These are phyloP conservation scores for Ophiorrhiza pumila DNA, from an alignment of 257 asterid genomes.

Conservation along the genomic window DNA sequence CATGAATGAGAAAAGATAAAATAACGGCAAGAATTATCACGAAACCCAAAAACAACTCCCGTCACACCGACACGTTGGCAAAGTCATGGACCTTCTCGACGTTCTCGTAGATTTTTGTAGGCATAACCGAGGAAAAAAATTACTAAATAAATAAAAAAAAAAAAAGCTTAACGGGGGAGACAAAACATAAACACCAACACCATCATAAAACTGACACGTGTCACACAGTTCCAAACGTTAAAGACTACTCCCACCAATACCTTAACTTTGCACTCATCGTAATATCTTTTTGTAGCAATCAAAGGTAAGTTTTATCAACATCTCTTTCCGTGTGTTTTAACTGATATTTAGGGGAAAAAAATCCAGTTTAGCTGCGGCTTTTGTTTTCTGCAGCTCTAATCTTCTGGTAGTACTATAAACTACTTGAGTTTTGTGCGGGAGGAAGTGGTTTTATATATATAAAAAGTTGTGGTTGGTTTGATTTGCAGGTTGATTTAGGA, in stretches of 20 bases:
- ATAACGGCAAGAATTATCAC: constrained; percentile 24
- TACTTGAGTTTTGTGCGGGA: too few species aligned
- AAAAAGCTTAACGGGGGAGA: too few species aligned
- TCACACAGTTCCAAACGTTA: neutral
- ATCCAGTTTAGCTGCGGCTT: neutral
- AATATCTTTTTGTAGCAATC: constrained; percentile 13
- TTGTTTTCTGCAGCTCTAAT: neutral
- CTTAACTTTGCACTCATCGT: neutral
- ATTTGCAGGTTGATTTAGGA: constrained; percentile 15
- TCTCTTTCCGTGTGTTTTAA: constrained; percentile 10
- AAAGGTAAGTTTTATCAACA: constrained; percentile 33
- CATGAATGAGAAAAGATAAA: constrained; percentile 18
- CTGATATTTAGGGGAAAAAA: neutral
- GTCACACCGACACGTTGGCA: constrained; percentile 36
- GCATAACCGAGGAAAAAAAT: constrained; percentile 22
- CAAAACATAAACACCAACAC: too few species aligned
- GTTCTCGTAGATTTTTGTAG: neutral
- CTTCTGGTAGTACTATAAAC: neutral
- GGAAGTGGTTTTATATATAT: too few species aligned
- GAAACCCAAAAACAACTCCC: constrained; percentile 22
- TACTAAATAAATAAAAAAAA: too few species aligned
- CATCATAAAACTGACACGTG: constrained; percentile 36
- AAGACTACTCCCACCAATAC: neutral
- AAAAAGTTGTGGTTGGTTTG: constrained; percentile 9
- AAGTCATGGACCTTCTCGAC: constrained; percentile 6